Conservation (phyloP, 2,329 filamentous ascomycete species). For the Septoria petroselini region DNA sequence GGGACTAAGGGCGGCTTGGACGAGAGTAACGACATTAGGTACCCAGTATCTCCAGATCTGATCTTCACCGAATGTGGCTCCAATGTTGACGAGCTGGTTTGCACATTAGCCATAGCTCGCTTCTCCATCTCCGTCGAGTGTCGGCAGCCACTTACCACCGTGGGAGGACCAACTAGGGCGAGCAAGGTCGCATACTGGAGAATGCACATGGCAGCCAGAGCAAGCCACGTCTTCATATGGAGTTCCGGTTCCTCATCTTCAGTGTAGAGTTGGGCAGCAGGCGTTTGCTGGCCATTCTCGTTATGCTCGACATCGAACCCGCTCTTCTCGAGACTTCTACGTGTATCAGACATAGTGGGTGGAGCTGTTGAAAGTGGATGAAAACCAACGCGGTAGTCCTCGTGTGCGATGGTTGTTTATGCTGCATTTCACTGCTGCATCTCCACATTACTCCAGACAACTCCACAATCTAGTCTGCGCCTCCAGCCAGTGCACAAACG, state of each 20-base stretch:
- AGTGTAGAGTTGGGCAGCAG: background rate
- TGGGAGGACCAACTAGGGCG: slow-evolving; percentile 21
- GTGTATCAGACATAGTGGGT: background rate
- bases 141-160: slow-evolving; percentile 9
- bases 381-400: background rate
- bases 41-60: slow-evolving; percentile 19
- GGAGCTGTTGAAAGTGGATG: background rate
- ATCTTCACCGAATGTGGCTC: slow-evolving; percentile 7
- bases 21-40: slow-evolving; percentile 20
- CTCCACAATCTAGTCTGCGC: too few relatives aligned
- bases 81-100: slow-evolving; percentile 17
- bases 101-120: background rate
- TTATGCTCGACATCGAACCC: background rate
- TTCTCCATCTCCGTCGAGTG: too few relatives aligned
- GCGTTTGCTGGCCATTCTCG: background rate
- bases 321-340: background rate
- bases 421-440: too few relatives aligned
- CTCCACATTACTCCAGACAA: too few relatives aligned
- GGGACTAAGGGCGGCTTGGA: slow-evolving; percentile 22
- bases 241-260: slow-evolving; percentile 23
- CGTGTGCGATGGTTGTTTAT: too few relatives aligned
- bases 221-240: slow-evolving; percentile 16
- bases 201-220: slow-evolving; percentile 19
- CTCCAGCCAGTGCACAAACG: too few relatives aligned
- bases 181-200: slow-evolving; percentile 21